Evolutionary conservation across 495 filamentous ascomycete species (phyloP), one percentile per base, ranked within the genome.

Genomic region (Geopyxis carbonaria): DNA sequence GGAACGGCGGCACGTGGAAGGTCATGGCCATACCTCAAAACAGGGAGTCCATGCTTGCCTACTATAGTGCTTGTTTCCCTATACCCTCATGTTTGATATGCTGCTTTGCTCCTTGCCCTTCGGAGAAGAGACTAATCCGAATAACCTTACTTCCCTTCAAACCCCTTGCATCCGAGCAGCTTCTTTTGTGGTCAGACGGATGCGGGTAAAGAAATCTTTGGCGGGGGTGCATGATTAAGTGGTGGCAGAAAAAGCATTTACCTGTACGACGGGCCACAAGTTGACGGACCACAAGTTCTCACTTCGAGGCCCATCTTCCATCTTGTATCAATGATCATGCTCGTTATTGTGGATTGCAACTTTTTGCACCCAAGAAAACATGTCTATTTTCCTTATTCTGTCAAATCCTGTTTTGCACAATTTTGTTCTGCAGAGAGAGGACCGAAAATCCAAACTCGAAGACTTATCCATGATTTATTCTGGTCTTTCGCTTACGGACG

Each of bases 41-140:
- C n/a, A n/a, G n/a, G n/a, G n/a, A n/a, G n/a, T n/a, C n/a, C n/a
- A n/a, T n/a, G n/a, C n/a, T n/a, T n/a, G n/a, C n/a, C n/a, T n/a
- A 16, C 13, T 31, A 23, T 22, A 10, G 20, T n/a, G 25, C 35
- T 45, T 21, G 20, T 32, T 19, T n/a, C 34, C 16, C 31, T 41
- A 36, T 41, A n/a, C n/a, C n/a, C n/a, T n/a, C n/a, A n/a, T n/a
- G n/a, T n/a, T n/a, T 22, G 16, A n/a, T 20, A 31, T 36, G 15
- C 11, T 38, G 35, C 40, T 31, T 33, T 31, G 15, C 16, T 20
- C 28, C 21, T 24, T 22, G 19, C 20, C 31, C 47, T 31, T 44
- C 37, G 50, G 50, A 53, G 51, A 53, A 54, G 49, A 53, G 42
- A 54, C 51, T 54, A 53, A 54, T 53, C 50, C 45, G 31, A 45